A percentile compares a stretch with the other conserved stretches of the same genome.
Conservation (phyloP, 345 rosid species). For the Noccaea bulbosa region DNA sequence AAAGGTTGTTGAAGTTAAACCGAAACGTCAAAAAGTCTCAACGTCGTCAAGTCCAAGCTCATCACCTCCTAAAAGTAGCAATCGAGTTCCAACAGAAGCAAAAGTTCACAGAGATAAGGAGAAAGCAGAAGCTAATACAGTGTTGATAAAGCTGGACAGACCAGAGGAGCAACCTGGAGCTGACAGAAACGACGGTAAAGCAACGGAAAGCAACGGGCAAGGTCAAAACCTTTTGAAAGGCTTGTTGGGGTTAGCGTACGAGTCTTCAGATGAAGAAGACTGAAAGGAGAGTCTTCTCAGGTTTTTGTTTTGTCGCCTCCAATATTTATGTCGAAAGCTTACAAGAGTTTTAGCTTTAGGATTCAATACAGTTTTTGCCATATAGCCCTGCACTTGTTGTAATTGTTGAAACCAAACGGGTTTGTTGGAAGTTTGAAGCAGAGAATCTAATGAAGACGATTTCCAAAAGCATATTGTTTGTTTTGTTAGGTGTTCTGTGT, state of each 20-base stretch:
- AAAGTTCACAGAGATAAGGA: constrained; percentile 37
- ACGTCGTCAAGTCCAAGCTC: constrained; percentile 39
- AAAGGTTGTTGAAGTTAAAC: constrained; percentile 87
- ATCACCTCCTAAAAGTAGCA: constrained; percentile 42
- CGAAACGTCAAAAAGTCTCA: constrained; percentile 61
- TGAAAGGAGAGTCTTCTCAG: constrained; percentile 26
- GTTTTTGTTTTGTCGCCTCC: constrained; percentile 24
- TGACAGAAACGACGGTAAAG: constrained; percentile 7
- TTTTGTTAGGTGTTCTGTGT: not conserved
- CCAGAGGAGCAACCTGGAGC: constrained; percentile 35
- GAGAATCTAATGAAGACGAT: constrained; percentile 29
- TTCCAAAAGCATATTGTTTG: not conserved
- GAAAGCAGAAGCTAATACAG: constrained; percentile 40
- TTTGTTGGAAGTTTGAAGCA: constrained; percentile 33
- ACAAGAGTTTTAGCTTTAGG: constrained; percentile 37
- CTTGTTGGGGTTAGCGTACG: constrained; percentile 82
- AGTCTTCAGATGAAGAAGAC: constrained; percentile 83
- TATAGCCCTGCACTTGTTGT: constrained; percentile 37
- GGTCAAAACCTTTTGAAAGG: constrained; percentile 57
- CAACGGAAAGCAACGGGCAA: constrained; percentile 35
- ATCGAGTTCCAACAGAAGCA: constrained; percentile 36
- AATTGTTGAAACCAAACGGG: constrained; percentile 40
- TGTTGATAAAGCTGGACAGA: constrained; percentile 33
- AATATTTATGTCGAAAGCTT: constrained; percentile 24
- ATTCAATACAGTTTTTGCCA: constrained; percentile 30